Evolutionary conservation across 768 basidiomycete genomes (phyloP).

Genomic region (Pleurotus salmoneostramineus): DNA sequence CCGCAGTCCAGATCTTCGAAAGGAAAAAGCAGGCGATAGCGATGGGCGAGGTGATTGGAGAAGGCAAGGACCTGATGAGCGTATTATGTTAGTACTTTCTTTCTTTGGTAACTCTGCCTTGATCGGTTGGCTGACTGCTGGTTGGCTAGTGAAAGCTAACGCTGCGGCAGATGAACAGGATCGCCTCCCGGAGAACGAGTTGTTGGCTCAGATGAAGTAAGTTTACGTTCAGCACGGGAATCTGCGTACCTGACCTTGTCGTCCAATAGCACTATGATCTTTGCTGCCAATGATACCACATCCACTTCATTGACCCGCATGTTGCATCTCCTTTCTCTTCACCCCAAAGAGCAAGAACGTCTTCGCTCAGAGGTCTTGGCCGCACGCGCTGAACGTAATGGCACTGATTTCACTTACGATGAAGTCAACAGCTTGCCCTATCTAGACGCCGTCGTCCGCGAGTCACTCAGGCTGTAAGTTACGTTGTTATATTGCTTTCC

Average conservation of each 20-base stretch:
- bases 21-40: conserved; percentile 30
- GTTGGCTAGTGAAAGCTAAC: conserved; percentile 34
- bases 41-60: conserved; percentile 30
- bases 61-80: conserved; percentile 42
- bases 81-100: conserved; percentile 31
- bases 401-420: conserved; percentile 16
- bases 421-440: conserved; percentile 15
- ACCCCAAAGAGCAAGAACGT: conserved; percentile 16
- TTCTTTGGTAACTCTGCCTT: neutral
- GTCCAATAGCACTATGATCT: conserved; percentile 1
- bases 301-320: conserved; percentile 11
- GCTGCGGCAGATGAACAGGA: conserved; percentile 26
- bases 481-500: conserved; percentile 8
- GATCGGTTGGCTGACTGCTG: neutral
- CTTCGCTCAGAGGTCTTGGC: conserved; percentile 18
- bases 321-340: conserved; percentile 6
- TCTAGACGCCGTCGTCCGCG: conserved; percentile 27
- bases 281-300: conserved; percentile 11
- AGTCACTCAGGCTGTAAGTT: conserved; percentile 26
- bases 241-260: conserved; percentile 16
- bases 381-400: conserved; percentile 13
- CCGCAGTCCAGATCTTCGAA: conserved; percentile 30
- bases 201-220: conserved; percentile 33
- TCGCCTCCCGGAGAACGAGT: conserved; percentile 27
- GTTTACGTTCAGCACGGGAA: conserved; percentile 7